phyloP scores from a whole-genome alignment of 2,329 filamentous ascomycete species.

The Nothophoma quercina region DNA sequence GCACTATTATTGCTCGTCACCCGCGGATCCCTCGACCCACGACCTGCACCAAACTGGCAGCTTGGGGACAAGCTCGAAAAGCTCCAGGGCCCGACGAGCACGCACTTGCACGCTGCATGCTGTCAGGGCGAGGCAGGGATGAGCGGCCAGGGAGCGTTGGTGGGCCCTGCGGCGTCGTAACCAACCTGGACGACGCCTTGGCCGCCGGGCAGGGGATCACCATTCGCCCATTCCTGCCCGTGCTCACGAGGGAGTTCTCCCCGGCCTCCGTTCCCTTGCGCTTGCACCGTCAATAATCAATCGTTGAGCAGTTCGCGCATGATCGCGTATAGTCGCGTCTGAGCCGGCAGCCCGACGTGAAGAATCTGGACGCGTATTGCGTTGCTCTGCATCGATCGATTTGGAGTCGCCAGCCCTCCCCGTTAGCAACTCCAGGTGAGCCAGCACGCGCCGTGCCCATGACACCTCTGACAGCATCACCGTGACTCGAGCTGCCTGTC shows the following conservation, averaged over 20 bases:
- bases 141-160: slow-evolving; percentile 36
- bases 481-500: slow-evolving; percentile 17
- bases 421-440: background rate
- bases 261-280: slow-evolving; percentile 22
- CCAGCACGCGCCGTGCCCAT: slow-evolving; percentile 5
- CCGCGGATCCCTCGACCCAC: slow-evolving; percentile 16
- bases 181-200: slow-evolving; percentile 20
- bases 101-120: slow-evolving; percentile 20
- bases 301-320: slow-evolving; percentile 9
- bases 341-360: slow-evolving; percentile 9
- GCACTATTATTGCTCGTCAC: slow-evolving; percentile 20
- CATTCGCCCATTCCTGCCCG: slow-evolving; percentile 33
- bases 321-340: slow-evolving; percentile 10
- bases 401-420: background rate
- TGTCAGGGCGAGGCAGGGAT: slow-evolving; percentile 33
- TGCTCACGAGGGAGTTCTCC: slow-evolving; percentile 23
- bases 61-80: slow-evolving; percentile 16
- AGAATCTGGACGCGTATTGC: slow-evolving; percentile 3
- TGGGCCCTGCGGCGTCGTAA: slow-evolving; percentile 25
- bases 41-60: slow-evolving; percentile 15
- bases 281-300: slow-evolving; percentile 3
- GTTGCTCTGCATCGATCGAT: background rate
- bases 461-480: slow-evolving; percentile 6
- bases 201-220: slow-evolving; percentile 16
- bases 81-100: slow-evolving; percentile 13